Evolutionary conservation across 208 protist genomes (phyloP).

Genomic region (Trypanosoma cruzi): DNA sequence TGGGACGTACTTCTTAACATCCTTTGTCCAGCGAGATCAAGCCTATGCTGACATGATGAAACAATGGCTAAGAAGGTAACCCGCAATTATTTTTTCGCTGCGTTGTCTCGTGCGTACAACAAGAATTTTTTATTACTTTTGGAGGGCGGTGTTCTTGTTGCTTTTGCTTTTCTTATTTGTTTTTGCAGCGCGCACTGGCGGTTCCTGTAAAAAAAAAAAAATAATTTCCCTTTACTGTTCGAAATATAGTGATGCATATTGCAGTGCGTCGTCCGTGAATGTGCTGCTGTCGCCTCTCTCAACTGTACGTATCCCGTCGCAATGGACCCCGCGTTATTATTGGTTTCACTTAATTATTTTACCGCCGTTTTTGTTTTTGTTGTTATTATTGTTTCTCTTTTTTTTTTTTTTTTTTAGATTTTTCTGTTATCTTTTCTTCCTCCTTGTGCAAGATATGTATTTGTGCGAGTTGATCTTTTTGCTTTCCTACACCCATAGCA

Average conservation of each 20-base stretch:
- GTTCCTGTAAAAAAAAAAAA: no score
- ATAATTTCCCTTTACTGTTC: background rate
- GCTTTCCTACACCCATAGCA: background rate
- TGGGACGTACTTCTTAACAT: conserved; percentile 59
- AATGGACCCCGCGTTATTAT: background rate
- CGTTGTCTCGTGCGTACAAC: background rate
- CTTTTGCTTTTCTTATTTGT: background rate
- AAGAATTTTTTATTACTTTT: background rate
- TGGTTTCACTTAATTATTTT: background rate
- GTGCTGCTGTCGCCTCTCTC: background rate
- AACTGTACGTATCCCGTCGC: background rate
- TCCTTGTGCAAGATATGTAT: background rate
- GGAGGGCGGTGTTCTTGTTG: no score
- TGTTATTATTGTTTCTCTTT: background rate
- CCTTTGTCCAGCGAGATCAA: conserved; percentile 71
- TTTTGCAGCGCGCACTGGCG: background rate
- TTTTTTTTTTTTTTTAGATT: conserved; percentile 1
- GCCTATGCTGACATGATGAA: conserved; percentile 73
- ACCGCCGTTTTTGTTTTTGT: background rate
- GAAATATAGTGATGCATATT: background rate
- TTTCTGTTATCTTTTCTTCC: background rate
- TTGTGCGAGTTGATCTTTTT: background rate
- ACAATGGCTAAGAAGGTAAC: conserved; percentile 70
- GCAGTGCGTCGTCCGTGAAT: background rate
- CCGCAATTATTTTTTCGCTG: background rate